Base-by-base conservation (phyloP, 1,284 basidiomycete species). In the Stereum hirsutum region DNA sequence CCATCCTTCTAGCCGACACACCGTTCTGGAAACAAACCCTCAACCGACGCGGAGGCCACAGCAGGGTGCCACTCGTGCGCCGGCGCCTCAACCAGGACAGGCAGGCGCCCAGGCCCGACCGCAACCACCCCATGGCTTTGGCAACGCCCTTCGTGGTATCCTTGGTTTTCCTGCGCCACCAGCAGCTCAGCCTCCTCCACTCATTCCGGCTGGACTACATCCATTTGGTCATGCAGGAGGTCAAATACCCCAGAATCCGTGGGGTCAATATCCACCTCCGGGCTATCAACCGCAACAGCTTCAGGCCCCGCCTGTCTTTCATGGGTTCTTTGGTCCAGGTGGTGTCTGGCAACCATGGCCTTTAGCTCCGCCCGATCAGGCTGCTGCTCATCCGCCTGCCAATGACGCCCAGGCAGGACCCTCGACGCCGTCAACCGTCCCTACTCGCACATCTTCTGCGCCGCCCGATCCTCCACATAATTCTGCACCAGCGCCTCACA, bases 21-120 rank as follows among this genome's bases (percentile, higher is more conserved):
- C 86, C 42, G 93, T 96, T 2, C 68, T 96, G 19, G 85, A 89
- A 45, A 65, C 66, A 32, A 59, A 57, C 32, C 44, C 59, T 41
- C 57, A 57, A 20, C 58, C 54, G 39, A 50, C 57, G 32, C 49
- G 48, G 28, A 55, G 46, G 53, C 58, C 52, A 45, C 62, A 57
- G 39, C 59, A 57, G 46, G 58, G 59, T 46, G 65, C 52, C 35
- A 47, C 50, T 46, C 54, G 51, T 41, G 51, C 46, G 14, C 46
- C 55, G 17, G 60, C 58, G 31, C 65, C 66, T 34, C 67, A 60
- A 27, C 57, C 55, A 32, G 60, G 53, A 21, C 60, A 57, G 25
- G 46, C 37, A 11, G 31, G 39, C 10, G 19, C 21, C 20, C 32
- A n/a, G n/a, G n/a, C n/a, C n/a, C n/a, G n/a, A n/a, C n/a, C n/a